A percentile compares a stretch with the other conserved stretches of the same genome.
Conservation (phyloP, 345 rosid species). For the Moringa oleifera region DNA sequence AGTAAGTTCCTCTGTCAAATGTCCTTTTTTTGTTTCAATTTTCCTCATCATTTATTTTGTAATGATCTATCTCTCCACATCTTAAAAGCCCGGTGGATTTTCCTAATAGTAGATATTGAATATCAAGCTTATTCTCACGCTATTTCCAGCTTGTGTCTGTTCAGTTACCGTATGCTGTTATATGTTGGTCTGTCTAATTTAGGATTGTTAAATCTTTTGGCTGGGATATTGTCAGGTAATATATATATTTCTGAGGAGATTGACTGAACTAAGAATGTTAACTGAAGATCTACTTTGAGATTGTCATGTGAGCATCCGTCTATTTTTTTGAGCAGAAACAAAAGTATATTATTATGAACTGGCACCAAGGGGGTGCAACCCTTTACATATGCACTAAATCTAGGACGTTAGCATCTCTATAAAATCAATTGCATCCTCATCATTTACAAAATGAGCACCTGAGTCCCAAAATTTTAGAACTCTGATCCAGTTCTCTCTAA, state of each 20-base stretch:
- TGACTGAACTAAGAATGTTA: background rate
- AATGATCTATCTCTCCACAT: background rate
- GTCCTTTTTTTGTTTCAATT: background rate
- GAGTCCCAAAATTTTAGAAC: too few relatives aligned
- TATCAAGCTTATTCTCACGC: background rate
- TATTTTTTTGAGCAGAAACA: too few relatives aligned
- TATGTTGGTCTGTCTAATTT: background rate
- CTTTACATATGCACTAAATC: too few relatives aligned
- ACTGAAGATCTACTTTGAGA: background rate
- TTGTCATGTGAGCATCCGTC: background rate
- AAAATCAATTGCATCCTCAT: too few relatives aligned
- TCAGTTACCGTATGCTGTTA: background rate
- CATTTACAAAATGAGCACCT: too few relatives aligned
- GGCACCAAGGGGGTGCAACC: too few relatives aligned
- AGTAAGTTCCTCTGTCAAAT: slow-evolving; percentile 39
- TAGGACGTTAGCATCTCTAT: too few relatives aligned
- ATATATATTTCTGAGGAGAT: background rate
- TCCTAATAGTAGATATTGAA: background rate
- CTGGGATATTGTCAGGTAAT: background rate
- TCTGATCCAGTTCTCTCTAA: too few relatives aligned
- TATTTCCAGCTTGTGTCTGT: background rate
- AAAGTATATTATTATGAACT: too few relatives aligned
- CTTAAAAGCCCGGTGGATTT: background rate
- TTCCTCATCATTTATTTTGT: too few relatives aligned
- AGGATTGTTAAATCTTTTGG: too few relatives aligned